Percentiles rank a stretch among this genome's conserved stretches.
These are phyloP conservation scores for Suillus spraguei DNA, from an alignment of 768 basidiomycete genomes.

Conservation along the genomic window DNA sequence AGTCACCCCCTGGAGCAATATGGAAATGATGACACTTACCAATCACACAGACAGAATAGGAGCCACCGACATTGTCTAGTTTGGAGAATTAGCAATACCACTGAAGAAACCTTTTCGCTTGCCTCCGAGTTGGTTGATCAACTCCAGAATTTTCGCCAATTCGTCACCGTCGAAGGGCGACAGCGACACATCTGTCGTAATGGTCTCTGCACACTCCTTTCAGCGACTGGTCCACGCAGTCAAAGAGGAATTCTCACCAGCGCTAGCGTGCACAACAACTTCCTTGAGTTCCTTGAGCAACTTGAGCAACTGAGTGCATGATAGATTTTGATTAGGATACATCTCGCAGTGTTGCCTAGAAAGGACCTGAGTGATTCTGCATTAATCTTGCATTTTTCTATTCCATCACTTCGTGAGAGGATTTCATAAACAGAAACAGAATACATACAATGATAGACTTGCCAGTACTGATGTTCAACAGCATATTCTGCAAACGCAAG, in stretches of 20 bases:
- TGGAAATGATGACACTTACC: background rate
- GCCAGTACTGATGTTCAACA: constrained; percentile 28
- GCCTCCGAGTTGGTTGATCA: constrained; percentile 13
- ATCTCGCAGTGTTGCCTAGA: constrained; percentile 15
- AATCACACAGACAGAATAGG: constrained; percentile 8
- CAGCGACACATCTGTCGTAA: constrained; percentile 11
- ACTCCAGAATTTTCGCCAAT: constrained; percentile 12
- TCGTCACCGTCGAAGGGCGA: constrained; percentile 15
- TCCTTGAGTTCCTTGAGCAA: constrained; percentile 10
- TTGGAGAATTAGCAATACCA: background rate
- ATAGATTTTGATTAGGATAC: constrained; percentile 4
- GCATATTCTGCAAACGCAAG: constrained; percentile 18
- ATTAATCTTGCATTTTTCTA: background rate
- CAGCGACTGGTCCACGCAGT: constrained; percentile 1
- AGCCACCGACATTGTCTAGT: constrained; percentile 6
- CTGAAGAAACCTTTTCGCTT: background rate
- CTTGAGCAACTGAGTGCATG: background rate
- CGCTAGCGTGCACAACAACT: constrained; percentile 12
- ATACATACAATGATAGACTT: background rate
- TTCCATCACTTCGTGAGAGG: background rate
- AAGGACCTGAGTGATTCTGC: background rate
- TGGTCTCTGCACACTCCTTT: constrained; percentile 22
- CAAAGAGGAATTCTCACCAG: constrained; percentile 22
- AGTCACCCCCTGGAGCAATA: background rate
- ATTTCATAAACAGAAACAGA: background rate